A percentile compares a stretch with the other conserved stretches of the same genome.
Conservation (phyloP, 352 stramenopile genomes). For the Pythium chondricola region DNA sequence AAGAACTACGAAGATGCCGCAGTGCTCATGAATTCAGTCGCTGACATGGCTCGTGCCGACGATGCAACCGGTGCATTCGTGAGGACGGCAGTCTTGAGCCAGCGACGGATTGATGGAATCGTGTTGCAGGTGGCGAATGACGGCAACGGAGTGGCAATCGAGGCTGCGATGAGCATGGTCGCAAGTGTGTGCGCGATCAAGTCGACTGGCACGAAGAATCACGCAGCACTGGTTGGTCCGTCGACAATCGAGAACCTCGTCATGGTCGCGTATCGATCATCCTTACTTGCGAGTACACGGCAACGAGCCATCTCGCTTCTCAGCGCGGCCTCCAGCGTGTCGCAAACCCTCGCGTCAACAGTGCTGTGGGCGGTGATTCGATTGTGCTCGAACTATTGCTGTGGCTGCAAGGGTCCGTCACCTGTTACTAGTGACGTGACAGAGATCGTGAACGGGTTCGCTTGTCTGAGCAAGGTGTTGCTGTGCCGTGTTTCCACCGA, state of each 20-base stretch:
- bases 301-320: constrained; percentile 18
- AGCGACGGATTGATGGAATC: too few species aligned
- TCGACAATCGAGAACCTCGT: constrained; percentile 8
- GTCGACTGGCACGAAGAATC: not conserved
- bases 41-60: too few species aligned
- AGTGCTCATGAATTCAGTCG: too few species aligned
- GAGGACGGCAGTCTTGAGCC: too few species aligned
- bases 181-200: not conserved
- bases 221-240: not conserved
- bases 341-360: not conserved
- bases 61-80: too few species aligned
- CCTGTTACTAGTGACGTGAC: too few species aligned
- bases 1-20: too few species aligned
- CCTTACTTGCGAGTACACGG: not conserved
- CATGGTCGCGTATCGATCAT: constrained; percentile 11
- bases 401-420: constrained; percentile 38
- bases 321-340: not conserved
- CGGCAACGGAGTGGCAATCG: constrained; percentile 1
- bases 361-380: constrained; percentile 45
- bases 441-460: not conserved
- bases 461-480: not conserved
- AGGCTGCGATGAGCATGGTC: constrained; percentile 10
- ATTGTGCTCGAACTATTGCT: constrained; percentile 55
- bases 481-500: not conserved
- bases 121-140: too few species aligned